These are phyloP conservation scores for Vaccinium vitisidaea DNA, from an alignment of 148 eudicot species.

Conservation along the genomic window DNA sequence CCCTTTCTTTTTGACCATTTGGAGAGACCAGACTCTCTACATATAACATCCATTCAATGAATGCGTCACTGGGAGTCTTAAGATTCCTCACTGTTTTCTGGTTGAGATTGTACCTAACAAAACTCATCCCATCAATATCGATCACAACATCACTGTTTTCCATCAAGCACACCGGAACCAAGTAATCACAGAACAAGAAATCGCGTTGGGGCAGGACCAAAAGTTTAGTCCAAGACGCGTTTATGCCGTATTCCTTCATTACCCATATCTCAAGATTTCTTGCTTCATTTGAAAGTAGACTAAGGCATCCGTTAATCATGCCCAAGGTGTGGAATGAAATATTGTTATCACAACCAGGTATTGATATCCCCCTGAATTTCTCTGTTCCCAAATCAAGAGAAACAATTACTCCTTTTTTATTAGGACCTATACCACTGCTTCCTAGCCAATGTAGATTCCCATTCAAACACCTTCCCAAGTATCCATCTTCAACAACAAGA, in stretches of 20 bases:
- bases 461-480: background rate
- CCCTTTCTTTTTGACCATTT: too few species aligned
- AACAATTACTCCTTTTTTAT: background rate
- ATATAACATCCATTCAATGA: background rate
- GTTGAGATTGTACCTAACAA: background rate
- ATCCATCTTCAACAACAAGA: background rate
- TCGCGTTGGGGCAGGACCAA: background rate
- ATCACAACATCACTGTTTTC: background rate
- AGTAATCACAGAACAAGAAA: background rate
- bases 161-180: background rate
- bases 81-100: background rate
- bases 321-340: background rate
- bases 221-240: background rate
- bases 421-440: background rate
- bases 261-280: background rate
- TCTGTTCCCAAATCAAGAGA: slow-evolving; percentile 2
- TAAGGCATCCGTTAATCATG: slow-evolving; percentile 2
- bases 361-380: background rate
- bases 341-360: background rate
- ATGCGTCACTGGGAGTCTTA: background rate
- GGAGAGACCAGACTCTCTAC: slow-evolving; percentile 15
- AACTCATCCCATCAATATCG: background rate
- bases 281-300: slow-evolving; percentile 3
- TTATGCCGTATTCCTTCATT: background rate
- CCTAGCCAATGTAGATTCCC: slow-evolving; percentile 15